These are phyloP conservation scores for Plasmodium yoelii DNA, from an alignment of 169 alveolate genomes.

Conservation along the genomic window DNA sequence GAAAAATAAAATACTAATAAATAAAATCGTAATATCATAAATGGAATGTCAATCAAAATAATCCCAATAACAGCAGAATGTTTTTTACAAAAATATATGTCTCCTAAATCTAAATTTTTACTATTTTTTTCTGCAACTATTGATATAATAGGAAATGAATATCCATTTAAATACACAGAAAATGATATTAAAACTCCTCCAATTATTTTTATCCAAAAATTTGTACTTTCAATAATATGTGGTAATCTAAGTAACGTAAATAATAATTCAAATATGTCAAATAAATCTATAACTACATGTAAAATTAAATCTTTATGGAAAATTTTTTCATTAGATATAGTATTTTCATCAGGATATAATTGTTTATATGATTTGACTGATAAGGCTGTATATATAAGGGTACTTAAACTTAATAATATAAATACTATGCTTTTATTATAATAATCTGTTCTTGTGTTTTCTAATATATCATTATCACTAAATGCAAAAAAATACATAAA, in stretches of 20 bases:
- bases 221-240: conserved; percentile 37
- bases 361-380: conserved; percentile 77
- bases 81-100: conserved; percentile 58
- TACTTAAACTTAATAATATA: conserved; percentile 76
- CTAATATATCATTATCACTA: conserved; percentile 61
- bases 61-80: conserved; percentile 68
- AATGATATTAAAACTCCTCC: conserved; percentile 67
- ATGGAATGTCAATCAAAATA: conserved; percentile 44
- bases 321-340: conserved; percentile 82
- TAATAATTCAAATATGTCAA: conserved; percentile 81
- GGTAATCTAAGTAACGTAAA: conserved; percentile 46
- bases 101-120: conserved; percentile 65
- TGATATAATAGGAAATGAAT: conserved; percentile 65
- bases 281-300: conserved; percentile 81
- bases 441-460: conserved; percentile 78
- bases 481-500: conserved; percentile 82
- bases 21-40: conserved; percentile 54
- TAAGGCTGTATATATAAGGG: conserved; percentile 79
- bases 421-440: conserved; percentile 72
- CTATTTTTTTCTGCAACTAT: conserved; percentile 48
- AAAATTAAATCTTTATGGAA: conserved; percentile 83
- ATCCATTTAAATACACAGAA: conserved; percentile 50
- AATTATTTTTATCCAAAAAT: conserved; percentile 66
- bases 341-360: conserved; percentile 47
- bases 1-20: conserved; percentile 50